A percentile compares a stretch with the other conserved stretches of the same genome.
phyloP scores from a whole-genome alignment of 192 early-diverging fungal genomes.

The Obelidium mucronatum region DNA sequence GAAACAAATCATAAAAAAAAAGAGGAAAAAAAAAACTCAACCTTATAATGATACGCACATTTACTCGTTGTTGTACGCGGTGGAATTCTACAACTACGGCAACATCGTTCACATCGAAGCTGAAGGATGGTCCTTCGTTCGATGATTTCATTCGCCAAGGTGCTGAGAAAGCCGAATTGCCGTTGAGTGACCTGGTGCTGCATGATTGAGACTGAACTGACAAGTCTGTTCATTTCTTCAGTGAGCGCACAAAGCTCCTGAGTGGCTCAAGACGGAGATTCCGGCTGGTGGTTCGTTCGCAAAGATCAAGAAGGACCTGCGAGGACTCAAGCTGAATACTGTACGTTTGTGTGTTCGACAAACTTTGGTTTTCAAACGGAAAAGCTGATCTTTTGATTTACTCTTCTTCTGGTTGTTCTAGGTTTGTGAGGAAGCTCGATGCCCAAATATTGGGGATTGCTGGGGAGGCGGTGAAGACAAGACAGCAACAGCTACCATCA shows the following conservation, averaged over 20 bases:
- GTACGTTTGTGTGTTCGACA: slow-evolving; percentile 15
- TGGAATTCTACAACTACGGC: slow-evolving; percentile 10
- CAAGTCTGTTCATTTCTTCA: background rate
- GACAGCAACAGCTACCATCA: slow-evolving; percentile 97
- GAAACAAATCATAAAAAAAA: too few species aligned
- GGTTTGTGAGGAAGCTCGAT: slow-evolving; percentile 96
- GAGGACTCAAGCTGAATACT: slow-evolving; percentile 94
- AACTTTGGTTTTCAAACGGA: background rate
- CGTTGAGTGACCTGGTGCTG: background rate
- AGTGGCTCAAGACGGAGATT: slow-evolving; percentile 95
- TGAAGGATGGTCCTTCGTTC: slow-evolving; percentile 58
- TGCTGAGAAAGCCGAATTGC: slow-evolving; percentile 13
- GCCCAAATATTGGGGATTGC: slow-evolving; percentile 99
- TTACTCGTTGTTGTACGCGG: background rate
- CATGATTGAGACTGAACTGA: background rate
- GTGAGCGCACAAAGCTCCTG: slow-evolving; percentile 58
- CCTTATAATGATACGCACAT: slow-evolving; percentile 1
- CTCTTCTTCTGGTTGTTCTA: slow-evolving; percentile 2
- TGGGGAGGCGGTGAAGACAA: slow-evolving; percentile 97
- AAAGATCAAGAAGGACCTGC: slow-evolving; percentile 87
- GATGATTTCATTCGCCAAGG: slow-evolving; percentile 55
- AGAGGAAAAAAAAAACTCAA: too few species aligned
- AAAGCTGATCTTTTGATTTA: background rate
- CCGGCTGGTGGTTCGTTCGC: slow-evolving; percentile 81
- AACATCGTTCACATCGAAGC: slow-evolving; percentile 49